phyloP scores from a whole-genome alignment of 306 rosid species.

The Vigna nakashimae region DNA sequence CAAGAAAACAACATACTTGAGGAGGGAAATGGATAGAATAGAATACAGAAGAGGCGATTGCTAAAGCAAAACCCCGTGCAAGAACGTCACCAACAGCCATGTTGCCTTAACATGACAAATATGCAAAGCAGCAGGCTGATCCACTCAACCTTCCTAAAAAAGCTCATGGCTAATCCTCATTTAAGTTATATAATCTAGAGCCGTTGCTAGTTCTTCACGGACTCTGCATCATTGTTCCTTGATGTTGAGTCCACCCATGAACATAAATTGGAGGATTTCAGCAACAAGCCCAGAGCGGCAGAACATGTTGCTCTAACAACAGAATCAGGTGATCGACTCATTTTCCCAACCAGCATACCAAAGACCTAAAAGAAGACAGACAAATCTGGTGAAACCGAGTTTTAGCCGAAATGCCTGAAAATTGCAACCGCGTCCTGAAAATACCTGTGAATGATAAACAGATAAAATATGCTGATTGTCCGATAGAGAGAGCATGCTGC shows the following conservation, averaged over 20 bases:
- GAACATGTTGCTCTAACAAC: conserved; percentile 91
- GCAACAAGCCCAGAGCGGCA: conserved; percentile 81
- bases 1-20: not conserved
- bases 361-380: conserved; percentile 66
- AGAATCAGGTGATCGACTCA: conserved; percentile 82
- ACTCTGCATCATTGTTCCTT: conserved; percentile 51
- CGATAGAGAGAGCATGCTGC: conserved; percentile 80
- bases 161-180: not conserved
- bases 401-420: conserved; percentile 27
- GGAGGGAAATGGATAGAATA: not conserved
- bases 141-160: not conserved
- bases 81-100: not conserved
- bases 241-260: conserved; percentile 63
- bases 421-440: conserved; percentile 29
- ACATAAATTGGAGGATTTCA: conserved; percentile 71
- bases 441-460: conserved; percentile 79
- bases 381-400: conserved; percentile 29
- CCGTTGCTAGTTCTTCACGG: conserved; percentile 34
- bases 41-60: conserved; percentile 26
- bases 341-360: conserved; percentile 73
- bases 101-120: conserved; percentile 24
- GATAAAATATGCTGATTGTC: conserved; percentile 80
- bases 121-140: not conserved
- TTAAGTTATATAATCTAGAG: too few species aligned
- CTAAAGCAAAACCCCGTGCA: conserved; percentile 41